Base-by-base conservation (phyloP, 176 grass and related monocot species). In the Bothriochloa decipiens region DNA sequence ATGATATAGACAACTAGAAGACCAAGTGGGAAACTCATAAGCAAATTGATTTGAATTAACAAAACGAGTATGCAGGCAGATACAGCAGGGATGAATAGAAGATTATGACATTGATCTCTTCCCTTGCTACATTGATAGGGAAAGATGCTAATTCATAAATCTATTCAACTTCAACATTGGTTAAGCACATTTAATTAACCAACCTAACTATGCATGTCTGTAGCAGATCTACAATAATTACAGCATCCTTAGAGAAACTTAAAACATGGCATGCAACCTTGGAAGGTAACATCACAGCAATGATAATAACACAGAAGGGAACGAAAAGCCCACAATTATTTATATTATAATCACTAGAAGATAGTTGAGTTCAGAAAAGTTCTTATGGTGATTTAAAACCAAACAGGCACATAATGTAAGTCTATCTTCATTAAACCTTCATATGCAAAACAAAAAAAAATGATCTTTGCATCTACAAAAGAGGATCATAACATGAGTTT, bases 141-240 rank as follows among this genome's bases (percentile, higher is more conserved):
- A 26, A 35, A 8, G 17, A 65, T 32, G 49, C 7, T 57, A 74
- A 67, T 37, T 17, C 23, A 35, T 12, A 74, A 39, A 80, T 23
- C 50, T 79, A 3, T 8, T 85, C 17, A 63, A 5, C 26, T 18
- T 33, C n/a, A 39, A 25, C 3, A 32, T 55, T 42, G 36, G 57
- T 37, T 79, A 22, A 35, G 12, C 70, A 81, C 40, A 57, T 42
- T 50, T 75, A 50, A 81, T 37, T 68, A 79, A 13, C 62, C 78
- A 81, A 45, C 8, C 65, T 3, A 75, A 75, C 45, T 40, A 8
- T 10, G 8, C 79, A 65, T 65, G 70, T 67, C 6, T 10, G 41
- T 55, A 65, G 42, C 13, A 75, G 27, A 27, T 66, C 64, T 16
- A n/a, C 82, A 50, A 36, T 20, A 68, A 68, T 22, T 22, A 22